These are phyloP conservation scores for Alliaria petiolata DNA, from an alignment of 345 rosid genomes.

Conservation along the genomic window DNA sequence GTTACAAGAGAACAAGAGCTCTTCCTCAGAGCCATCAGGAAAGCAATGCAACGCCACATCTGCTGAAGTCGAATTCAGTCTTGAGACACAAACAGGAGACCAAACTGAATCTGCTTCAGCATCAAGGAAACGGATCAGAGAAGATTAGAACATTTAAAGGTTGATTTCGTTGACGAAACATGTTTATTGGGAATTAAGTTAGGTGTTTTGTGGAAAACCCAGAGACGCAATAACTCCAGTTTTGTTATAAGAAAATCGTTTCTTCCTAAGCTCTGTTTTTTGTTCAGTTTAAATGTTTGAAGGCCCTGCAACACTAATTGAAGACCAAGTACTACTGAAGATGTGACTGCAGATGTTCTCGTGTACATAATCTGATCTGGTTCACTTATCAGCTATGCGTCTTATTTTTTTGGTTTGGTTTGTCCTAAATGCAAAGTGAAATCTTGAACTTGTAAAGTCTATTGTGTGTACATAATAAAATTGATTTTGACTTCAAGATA, in stretches of 20 bases:
- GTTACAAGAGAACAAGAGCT: conserved; percentile 35
- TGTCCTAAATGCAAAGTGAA: background rate
- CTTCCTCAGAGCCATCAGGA: conserved; percentile 29
- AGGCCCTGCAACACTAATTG: background rate
- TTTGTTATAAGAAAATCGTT: conserved; percentile 2
- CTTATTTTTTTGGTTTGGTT: background rate
- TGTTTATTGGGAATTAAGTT: conserved; percentile 1
- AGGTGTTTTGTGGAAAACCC: conserved; percentile 1
- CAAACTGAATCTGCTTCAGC: conserved; percentile 6
- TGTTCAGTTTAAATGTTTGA: conserved; percentile 5
- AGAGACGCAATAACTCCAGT: conserved; percentile 9
- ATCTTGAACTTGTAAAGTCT: background rate
- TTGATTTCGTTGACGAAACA: background rate
- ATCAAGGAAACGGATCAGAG: conserved; percentile 38
- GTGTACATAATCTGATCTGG: background rate
- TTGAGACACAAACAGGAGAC: background rate
- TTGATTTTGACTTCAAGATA: background rate
- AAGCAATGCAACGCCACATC: conserved; percentile 5
- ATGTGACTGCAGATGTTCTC: background rate
- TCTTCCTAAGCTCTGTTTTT: background rate
- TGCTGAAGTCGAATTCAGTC: background rate
- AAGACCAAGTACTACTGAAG: background rate
- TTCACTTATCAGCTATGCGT: background rate
- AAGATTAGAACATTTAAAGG: conserved; percentile 19
- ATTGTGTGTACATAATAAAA: background rate